Percentiles rank a stretch among this genome's conserved stretches.
Conservation (phyloP, 495 filamentous ascomycete species). For the Ramalina peruviana region DNA sequence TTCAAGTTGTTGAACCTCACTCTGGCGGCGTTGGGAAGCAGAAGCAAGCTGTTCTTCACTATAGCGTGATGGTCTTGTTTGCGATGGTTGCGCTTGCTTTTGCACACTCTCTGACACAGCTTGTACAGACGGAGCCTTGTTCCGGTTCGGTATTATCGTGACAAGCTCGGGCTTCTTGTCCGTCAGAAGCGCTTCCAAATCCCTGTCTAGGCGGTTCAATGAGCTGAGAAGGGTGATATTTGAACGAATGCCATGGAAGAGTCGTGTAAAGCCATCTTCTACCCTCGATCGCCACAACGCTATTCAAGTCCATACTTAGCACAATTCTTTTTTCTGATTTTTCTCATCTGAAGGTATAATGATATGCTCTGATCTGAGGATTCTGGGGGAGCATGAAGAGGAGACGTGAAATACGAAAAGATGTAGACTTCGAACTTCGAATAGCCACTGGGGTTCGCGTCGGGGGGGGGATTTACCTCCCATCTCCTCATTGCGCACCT, state of each 20-base stretch:
- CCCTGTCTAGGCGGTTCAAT: constrained; percentile 59
- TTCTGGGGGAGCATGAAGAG: no score
- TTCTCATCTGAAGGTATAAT: no score
- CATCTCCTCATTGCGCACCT: constrained; percentile 63
- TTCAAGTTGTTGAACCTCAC: constrained; percentile 62
- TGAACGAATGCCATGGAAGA: constrained; percentile 39
- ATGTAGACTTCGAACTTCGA: no score
- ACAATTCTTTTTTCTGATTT: no score
- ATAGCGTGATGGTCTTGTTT: constrained; percentile 17
- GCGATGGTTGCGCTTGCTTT: constrained; percentile 21
- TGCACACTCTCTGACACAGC: neutral
- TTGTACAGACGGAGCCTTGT: neutral
- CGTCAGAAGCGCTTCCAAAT: constrained; percentile 58
- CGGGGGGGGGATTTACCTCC: constrained; percentile 34
- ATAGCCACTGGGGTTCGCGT: no score
- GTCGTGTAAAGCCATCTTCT: constrained; percentile 58
- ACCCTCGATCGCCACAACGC: constrained; percentile 58
- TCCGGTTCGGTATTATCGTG: constrained; percentile 57
- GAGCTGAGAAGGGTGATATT: constrained; percentile 49
- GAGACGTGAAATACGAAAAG: no score
- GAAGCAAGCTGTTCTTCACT: constrained; percentile 41
- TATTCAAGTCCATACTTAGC: no score
- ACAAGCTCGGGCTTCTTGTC: constrained; percentile 64
- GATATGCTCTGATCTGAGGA: no score
- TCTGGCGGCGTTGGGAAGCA: constrained; percentile 49